Evolutionary conservation across 2,329 filamentous ascomycete species (phyloP), one percentile per base, ranked within the genome.

Genomic region (Laburnicola sp.): DNA sequence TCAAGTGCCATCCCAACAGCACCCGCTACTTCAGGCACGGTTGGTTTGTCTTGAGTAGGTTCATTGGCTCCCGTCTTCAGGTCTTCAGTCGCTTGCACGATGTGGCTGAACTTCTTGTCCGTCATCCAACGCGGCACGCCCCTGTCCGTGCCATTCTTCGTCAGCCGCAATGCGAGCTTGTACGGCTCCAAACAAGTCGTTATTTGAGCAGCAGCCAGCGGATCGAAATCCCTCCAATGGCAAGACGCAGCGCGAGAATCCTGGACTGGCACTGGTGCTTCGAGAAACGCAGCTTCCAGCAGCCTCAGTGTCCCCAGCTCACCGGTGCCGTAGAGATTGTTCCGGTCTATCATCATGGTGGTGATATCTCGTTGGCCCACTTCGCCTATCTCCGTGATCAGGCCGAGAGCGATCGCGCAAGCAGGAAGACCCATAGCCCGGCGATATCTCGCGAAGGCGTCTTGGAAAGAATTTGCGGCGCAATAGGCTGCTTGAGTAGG

Each of bases 131-230:
- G 56, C 32, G 57, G 56, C 36, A 31, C 11, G 7, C 48, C 16
- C 23, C 25, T 9, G 43, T 31, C 43, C 56, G 55, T 27, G n/a
- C 59, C 58, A 10, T 53, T 54, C 40, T 49, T 54, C 51, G 46
- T 60, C 2, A 41, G 50, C 1, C 48, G 49, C 46, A 68, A 57
- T 2, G 11, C 58, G 9, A 39, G 16, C 40, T 34, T 25, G 41
- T 46, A 1, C n/a, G 68, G 69, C 34, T 72, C 68, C 2, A 69
- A 26, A 38, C 56, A 60, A 1, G 68, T 69, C 45, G 54, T 7
- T 9, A 68, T 30, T 23, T 58, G 63, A 3, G 57, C 54, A 1
- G 16, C 58, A 7, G 65, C 63, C 6, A 69, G 58, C 10, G 62
- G 57, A 48, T 69, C 63, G 5, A 56, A 11, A 9, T n/a, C n/a